These are phyloP conservation scores for Pythium brassicae DNA, from an alignment of 352 stramenopile species.

Conservation along the genomic window DNA sequence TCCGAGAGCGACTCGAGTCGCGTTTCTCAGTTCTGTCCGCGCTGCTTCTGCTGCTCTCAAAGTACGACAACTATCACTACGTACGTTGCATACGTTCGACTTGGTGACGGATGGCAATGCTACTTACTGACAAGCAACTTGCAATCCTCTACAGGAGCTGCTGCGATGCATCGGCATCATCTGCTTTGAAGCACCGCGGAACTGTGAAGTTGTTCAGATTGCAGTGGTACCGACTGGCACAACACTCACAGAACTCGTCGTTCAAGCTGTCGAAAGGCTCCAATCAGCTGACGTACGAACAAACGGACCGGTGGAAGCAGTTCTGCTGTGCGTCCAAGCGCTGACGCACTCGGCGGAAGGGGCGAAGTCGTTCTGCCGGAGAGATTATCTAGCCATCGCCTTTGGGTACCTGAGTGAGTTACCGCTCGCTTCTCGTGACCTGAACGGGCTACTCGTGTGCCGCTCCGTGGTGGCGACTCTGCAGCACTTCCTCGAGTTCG, in stretches of 20 bases:
- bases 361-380: constrained; percentile 6
- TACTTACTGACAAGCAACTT: neutral
- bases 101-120: neutral
- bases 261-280: constrained; percentile 5
- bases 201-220: constrained; percentile 4
- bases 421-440: neutral
- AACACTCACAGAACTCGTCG: constrained; percentile 7
- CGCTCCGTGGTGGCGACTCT: constrained; percentile 10
- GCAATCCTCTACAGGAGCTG: constrained; percentile 1
- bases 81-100: neutral
- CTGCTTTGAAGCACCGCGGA: constrained; percentile 8
- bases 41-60: constrained; percentile 6
- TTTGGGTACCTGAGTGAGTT: constrained; percentile 5
- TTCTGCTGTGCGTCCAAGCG: constrained; percentile 16
- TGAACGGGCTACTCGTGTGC: constrained; percentile 3
- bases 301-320: constrained; percentile 8
- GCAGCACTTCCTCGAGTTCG: constrained; percentile 5
- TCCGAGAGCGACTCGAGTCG: constrained; percentile 4
- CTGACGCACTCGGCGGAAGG: constrained; percentile 10
- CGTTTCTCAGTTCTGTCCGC: constrained; percentile 7
- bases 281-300: neutral
- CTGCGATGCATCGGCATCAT: constrained; percentile 10
- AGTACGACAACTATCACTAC: neutral
- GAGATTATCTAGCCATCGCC: constrained; percentile 6
- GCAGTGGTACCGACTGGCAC: neutral